Evolutionary conservation across 345 rosid genomes (phyloP).

Genomic region (Bruguiera sexangula): DNA sequence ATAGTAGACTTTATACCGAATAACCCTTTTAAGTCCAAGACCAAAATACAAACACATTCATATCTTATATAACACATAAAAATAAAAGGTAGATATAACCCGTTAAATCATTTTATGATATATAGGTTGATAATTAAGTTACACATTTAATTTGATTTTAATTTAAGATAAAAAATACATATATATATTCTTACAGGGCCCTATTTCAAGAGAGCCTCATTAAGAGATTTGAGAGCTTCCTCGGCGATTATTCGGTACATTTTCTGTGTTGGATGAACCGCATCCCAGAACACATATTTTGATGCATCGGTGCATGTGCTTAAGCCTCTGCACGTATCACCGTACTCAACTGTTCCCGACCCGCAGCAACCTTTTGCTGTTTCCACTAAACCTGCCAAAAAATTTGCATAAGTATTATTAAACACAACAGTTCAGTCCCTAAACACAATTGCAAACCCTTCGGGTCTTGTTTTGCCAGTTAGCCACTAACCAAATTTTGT

Average conservation of each 20-base stretch:
- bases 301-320: constrained; percentile 55
- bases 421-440: too few species aligned
- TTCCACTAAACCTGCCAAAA: constrained; percentile 51
- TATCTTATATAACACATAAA: too few species aligned
- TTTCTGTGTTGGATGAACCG: constrained; percentile 75
- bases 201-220: constrained; percentile 7
- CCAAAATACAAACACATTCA: too few species aligned
- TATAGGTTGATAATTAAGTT: too few species aligned
- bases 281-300: constrained; percentile 75
- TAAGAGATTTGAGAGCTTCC: constrained; percentile 40
- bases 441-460: not conserved
- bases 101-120: too few species aligned
- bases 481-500: constrained; percentile 43
- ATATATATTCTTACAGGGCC: not conserved
- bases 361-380: constrained; percentile 72
- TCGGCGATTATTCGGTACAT: constrained; percentile 69
- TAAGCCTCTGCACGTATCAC: constrained; percentile 63
- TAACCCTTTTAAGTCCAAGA: too few species aligned
- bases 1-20: too few species aligned
- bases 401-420: too few species aligned
- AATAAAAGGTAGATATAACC: too few species aligned
- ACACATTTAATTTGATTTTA: too few species aligned
- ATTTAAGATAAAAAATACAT: too few species aligned
- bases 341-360: constrained; percentile 65
- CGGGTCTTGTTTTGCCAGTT: too few species aligned